Conservation (phyloP, 129 eudicot species). For the Pittosporum tobira region DNA sequence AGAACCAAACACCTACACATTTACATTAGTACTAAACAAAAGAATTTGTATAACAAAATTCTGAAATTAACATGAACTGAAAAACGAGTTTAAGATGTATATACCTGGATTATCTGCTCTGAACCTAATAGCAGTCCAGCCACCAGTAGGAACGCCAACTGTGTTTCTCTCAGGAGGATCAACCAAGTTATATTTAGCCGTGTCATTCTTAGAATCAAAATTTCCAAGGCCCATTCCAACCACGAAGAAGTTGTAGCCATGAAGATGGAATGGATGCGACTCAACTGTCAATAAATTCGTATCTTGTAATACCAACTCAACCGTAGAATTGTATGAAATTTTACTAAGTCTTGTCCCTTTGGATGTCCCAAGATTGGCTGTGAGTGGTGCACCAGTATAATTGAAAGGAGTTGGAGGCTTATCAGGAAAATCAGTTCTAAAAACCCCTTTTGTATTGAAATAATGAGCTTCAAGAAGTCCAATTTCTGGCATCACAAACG, state of each 20-base stretch:
- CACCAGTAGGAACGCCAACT: slow-evolving; percentile 61
- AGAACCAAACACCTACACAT: slow-evolving; percentile 49
- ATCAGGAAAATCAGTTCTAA: slow-evolving; percentile 45
- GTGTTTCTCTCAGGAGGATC: slow-evolving; percentile 75
- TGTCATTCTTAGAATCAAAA: slow-evolving; percentile 38
- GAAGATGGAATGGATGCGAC: slow-evolving; percentile 68
- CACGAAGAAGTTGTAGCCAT: slow-evolving; percentile 62
- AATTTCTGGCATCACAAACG: slow-evolving; percentile 44
- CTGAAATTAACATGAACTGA: too few relatives aligned
- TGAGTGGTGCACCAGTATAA: slow-evolving; percentile 54
- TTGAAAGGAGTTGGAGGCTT: slow-evolving; percentile 41
- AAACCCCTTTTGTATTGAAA: slow-evolving; percentile 34
- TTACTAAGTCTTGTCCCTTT: slow-evolving; percentile 38
- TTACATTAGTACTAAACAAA: too few relatives aligned
- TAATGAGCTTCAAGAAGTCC: slow-evolving; percentile 60
- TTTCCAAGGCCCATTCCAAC: slow-evolving; percentile 65
- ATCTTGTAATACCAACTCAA: slow-evolving; percentile 52
- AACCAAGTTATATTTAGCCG: slow-evolving; percentile 46
- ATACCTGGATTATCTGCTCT: slow-evolving; percentile 70
- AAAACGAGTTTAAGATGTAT: not conserved
- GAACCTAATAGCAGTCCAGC: slow-evolving; percentile 69
- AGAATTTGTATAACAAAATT: too few relatives aligned
- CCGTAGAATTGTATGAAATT: slow-evolving; percentile 44
- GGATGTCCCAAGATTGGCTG: slow-evolving; percentile 37
- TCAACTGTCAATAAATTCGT: slow-evolving; percentile 49